Percentiles rank a stretch among this genome's conserved stretches.
Conservation (phyloP, 176 grass and related monocot genomes). For the Luzula sylvatica region DNA sequence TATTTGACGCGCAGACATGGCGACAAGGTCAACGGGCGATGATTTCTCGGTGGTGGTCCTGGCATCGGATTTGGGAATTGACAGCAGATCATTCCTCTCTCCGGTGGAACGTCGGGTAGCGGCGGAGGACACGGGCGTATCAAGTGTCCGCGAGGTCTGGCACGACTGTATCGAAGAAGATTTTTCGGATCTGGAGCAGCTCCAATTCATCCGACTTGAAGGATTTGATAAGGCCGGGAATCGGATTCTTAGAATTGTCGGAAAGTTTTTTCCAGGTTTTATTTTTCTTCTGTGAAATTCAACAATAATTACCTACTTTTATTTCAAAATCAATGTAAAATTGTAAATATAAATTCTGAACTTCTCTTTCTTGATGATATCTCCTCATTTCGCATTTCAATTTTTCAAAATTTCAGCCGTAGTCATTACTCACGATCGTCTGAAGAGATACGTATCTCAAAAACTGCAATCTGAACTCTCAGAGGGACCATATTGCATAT, state of each 20-base stretch:
- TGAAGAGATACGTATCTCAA: conserved; percentile 69
- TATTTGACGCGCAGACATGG: conserved; percentile 24
- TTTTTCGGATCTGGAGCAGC: conserved; percentile 88
- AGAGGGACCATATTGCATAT: conserved; percentile 64
- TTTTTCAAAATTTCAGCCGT: conserved; percentile 42
- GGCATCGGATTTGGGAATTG: conserved; percentile 61
- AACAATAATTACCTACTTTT: not conserved
- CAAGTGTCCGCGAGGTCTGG: conserved; percentile 34
- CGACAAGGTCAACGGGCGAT: conserved; percentile 21
- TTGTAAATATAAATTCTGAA: not conserved
- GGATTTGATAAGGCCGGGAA: conserved; percentile 49
- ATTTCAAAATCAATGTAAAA: not conserved
- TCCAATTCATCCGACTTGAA: conserved; percentile 61
- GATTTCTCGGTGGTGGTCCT: conserved; percentile 73
- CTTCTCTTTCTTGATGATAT: not conserved
- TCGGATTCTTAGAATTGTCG: conserved; percentile 55
- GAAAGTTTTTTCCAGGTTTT: conserved; percentile 81
- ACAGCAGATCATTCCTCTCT: conserved; percentile 45
- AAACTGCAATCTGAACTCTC: conserved; percentile 51
- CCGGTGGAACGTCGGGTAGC: conserved; percentile 15
- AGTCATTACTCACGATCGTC: conserved; percentile 53
- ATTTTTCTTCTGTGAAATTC: not conserved
- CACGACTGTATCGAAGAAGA: conserved; percentile 67
- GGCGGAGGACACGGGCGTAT: not conserved
- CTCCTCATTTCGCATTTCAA: not conserved